Evolutionary conservation across 441 rosid genomes (phyloP).

Genomic region (Sinapis alba): DNA sequence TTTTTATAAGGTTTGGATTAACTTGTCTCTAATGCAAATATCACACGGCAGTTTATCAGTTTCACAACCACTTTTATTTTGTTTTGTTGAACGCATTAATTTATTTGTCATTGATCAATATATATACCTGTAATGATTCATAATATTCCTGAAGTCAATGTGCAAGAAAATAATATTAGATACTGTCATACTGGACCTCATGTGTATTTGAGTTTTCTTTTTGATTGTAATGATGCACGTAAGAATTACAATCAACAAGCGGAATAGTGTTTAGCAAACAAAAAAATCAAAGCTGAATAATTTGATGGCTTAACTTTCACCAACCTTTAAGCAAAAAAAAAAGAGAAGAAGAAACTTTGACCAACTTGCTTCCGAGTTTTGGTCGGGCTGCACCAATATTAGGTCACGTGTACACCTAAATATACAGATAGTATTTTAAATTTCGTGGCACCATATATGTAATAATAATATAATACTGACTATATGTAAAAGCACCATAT

Average conservation of each 20-base stretch:
- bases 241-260: not conserved
- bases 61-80: slow-evolving; percentile 50
- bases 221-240: not conserved
- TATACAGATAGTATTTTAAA: slow-evolving; percentile 11
- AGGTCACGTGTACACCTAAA: slow-evolving; percentile 36
- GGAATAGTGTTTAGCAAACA: not conserved
- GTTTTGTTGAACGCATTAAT: slow-evolving; percentile 11
- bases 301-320: slow-evolving; percentile 71
- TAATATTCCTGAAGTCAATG: slow-evolving; percentile 37
- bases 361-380: slow-evolving; percentile 36
- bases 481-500: not conserved
- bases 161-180: not conserved
- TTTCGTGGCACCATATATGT: not conserved
- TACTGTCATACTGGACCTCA: slow-evolving; percentile 44
- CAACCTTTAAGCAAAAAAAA: not conserved
- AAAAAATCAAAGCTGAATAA: slow-evolving; percentile 4
- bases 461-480: slow-evolving; percentile 27
- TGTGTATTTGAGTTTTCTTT: not conserved
- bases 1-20: slow-evolving; percentile 44
- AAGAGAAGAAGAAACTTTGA: slow-evolving; percentile 41
- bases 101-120: slow-evolving; percentile 34
- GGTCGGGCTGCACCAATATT: slow-evolving; percentile 26
- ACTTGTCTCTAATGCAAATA: slow-evolving; percentile 41
- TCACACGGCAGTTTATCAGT: slow-evolving; percentile 61
- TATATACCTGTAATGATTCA: not conserved